A percentile compares a stretch with the other conserved stretches of the same genome.
Evolutionary conservation across 352 stramenopile species (phyloP).

Genomic region (Phytophthora citricola): DNA sequence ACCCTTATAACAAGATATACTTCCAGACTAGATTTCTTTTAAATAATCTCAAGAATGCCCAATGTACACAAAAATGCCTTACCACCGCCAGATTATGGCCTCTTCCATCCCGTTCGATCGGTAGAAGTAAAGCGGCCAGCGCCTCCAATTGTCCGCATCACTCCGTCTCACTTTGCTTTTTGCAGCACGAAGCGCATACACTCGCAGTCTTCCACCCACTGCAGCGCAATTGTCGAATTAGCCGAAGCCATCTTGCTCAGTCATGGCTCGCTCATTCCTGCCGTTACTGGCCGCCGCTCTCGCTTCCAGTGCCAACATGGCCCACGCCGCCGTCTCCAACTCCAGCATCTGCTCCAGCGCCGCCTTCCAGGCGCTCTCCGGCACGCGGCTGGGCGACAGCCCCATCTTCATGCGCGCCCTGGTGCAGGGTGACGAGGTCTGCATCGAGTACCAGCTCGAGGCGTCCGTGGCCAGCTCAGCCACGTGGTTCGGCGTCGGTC

Average conservation of each 20-base stretch:
- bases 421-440: conserved; percentile 62
- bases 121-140: conserved; percentile 10
- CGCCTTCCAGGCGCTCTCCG: conserved; percentile 53
- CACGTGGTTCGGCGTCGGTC: conserved; percentile 71
- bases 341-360: conserved; percentile 58
- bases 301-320: conserved; percentile 14
- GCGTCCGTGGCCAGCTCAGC: conserved; percentile 41
- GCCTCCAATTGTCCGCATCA: neutral
- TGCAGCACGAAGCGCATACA: conserved; percentile 16
- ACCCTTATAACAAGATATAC: neutral
- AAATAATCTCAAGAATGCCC: no score
- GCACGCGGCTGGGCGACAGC: conserved; percentile 58
- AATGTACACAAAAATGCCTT: neutral
- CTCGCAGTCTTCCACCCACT: conserved; percentile 14
- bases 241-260: conserved; percentile 3
- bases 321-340: conserved; percentile 25
- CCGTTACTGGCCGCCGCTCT: conserved; percentile 19
- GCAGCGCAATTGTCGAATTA: conserved; percentile 32
- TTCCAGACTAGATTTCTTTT: neutral
- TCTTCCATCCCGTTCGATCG: conserved; percentile 4
- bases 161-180: conserved; percentile 35
- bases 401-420: conserved; percentile 70
- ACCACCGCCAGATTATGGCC: conserved; percentile 18
- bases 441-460: conserved; percentile 69
- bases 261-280: conserved; percentile 19